These are phyloP conservation scores for Fraxinus albicans DNA, from an alignment of 305 asterid genomes.

Conservation along the genomic window DNA sequence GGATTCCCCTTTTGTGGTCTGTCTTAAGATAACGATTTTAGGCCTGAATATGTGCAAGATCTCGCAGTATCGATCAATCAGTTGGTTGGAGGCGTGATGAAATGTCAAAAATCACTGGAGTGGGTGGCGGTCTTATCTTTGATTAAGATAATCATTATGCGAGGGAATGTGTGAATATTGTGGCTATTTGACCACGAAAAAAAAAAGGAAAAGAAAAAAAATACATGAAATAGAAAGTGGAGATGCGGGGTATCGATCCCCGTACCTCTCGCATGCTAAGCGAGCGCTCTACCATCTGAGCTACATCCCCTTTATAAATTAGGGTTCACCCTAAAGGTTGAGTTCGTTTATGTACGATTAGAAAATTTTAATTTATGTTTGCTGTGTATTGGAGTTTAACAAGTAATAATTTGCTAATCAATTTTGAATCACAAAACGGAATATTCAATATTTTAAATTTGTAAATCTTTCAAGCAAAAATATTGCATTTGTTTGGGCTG, in stretches of 20 bases:
- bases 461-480: no score
- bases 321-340: no score
- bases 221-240: background rate
- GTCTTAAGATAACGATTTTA: background rate
- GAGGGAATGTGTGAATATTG: background rate
- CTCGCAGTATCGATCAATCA: background rate
- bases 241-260: constrained; percentile 61
- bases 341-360: no score
- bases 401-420: no score
- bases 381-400: no score
- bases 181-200: background rate
- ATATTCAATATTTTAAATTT: no score
- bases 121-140: background rate
- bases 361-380: no score
- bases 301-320: constrained; percentile 10
- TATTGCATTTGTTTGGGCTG: no score
- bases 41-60: background rate
- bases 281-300: constrained; percentile 27
- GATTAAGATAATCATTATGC: background rate
- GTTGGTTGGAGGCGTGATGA: background rate
- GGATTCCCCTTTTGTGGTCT: constrained; percentile 1
- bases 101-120: background rate
- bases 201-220: no score
- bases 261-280: constrained; percentile 54
- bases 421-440: no score